Evolutionary conservation across 1,284 basidiomycete species (phyloP), one percentile per base, ranked within the genome.

Genomic region (Apiotrichum domesticum): DNA sequence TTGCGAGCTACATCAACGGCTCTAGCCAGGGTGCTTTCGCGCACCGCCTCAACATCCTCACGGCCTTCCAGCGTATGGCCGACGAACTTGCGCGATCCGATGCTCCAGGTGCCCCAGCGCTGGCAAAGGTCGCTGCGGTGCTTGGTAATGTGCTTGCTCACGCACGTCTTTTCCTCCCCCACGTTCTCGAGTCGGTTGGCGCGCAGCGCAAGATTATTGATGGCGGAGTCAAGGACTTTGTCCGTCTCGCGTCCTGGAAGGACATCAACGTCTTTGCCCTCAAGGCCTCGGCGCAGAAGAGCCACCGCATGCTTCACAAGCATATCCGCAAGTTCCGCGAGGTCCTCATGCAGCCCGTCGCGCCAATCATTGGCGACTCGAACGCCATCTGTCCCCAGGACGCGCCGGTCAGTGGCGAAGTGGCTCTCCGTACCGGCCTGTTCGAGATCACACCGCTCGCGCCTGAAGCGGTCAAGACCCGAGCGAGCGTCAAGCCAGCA

Each of bases 161-260:
- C 73, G 96, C 87, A 68, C 64, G 71, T 10, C 82, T 90, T 42
- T 92, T 87, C 70, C 70, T 79, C 8, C 65, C 78, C 0, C 74
- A 77, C 5, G 74, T 96, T 40, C 68, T 77, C 6, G 69, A 76
- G 6, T 80, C 79, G 6, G 76, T 96, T n/a, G 65, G 71, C 4
- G 75, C 80, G 8, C 85, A 91, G 72, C 84, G 86, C 56, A 77
- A 74, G 2, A 71, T 72, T 1, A 74, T 97, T 45, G 91, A 97
- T 76, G 87, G 86, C 66, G 88, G 95, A 54, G 83, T 98, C 54
- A 82, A 81, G 58, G 85, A 84, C 54, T 88, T 90, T 70, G 88
- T 98, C 80, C 93, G 92, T 73, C 81, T 99, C 42, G 96, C 96
- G 0, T 96, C 92, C 69, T 98, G 96, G 96, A 95, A 90, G 74